phyloP scores from a whole-genome alignment of 768 basidiomycete genomes.

The Tylopilus subfusipes region DNA sequence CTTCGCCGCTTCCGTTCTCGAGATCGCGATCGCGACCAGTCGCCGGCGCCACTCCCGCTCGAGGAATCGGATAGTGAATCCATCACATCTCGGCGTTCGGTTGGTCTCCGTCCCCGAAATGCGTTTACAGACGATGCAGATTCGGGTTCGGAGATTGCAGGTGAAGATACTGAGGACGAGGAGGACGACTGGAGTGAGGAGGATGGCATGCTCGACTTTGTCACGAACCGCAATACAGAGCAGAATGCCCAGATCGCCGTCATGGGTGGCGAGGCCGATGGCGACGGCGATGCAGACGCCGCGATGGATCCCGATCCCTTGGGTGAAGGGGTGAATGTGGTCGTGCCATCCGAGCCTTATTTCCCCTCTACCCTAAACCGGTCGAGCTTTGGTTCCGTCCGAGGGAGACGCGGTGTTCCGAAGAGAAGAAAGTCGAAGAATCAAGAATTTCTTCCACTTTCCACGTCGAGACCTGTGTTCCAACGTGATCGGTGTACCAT shows the following conservation, averaged over 20 bases:
- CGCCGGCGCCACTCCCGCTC: slow-evolving; percentile 54
- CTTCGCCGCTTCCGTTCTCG: slow-evolving; percentile 63
- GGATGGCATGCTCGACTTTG: slow-evolving; percentile 59
- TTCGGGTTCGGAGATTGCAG: slow-evolving; percentile 61
- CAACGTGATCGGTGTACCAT: slow-evolving; percentile 92
- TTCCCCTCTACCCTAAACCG: slow-evolving; percentile 71
- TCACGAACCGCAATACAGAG: slow-evolving; percentile 88
- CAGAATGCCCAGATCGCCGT: slow-evolving; percentile 60
- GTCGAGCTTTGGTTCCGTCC: slow-evolving; percentile 36
- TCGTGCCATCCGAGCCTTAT: slow-evolving; percentile 80
- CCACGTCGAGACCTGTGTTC: slow-evolving; percentile 77
- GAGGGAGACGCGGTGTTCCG: slow-evolving; percentile 34
- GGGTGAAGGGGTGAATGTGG: slow-evolving; percentile 89
- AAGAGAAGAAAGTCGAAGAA: slow-evolving; percentile 60
- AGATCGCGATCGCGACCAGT: slow-evolving; percentile 50
- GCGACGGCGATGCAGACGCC: slow-evolving; percentile 50
- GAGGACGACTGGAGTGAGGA: slow-evolving; percentile 61
- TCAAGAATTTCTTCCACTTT: slow-evolving; percentile 61
- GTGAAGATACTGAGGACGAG: slow-evolving; percentile 50
- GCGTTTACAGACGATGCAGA: slow-evolving; percentile 58
- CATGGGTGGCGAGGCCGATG: slow-evolving; percentile 29
- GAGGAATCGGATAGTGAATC: slow-evolving; percentile 54
- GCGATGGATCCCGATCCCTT: slow-evolving; percentile 72
- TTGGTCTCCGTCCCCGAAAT: slow-evolving; percentile 53
- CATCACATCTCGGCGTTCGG: slow-evolving; percentile 27